phyloP scores from a whole-genome alignment of 2,329 filamentous ascomycete genomes.

The Coniochaeta ligniaria region DNA sequence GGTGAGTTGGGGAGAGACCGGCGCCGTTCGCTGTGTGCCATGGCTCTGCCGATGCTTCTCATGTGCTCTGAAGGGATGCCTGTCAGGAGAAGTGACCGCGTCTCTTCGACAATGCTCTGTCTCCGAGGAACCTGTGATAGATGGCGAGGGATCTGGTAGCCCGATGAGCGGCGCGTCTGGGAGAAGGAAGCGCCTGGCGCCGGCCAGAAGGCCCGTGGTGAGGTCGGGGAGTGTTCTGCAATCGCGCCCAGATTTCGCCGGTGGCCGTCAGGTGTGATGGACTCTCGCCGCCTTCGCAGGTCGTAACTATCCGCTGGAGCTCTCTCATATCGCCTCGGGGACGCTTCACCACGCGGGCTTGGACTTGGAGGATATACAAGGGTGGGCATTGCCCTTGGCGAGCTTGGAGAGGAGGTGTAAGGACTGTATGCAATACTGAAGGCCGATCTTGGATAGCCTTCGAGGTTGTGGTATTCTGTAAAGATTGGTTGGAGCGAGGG shows the following conservation, averaged over 20 bases:
- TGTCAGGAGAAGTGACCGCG: slow-evolving; percentile 22
- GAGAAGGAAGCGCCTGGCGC: slow-evolving; percentile 8
- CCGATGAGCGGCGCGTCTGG: slow-evolving; percentile 9
- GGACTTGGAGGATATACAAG: slow-evolving; percentile 22
- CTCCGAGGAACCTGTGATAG: slow-evolving; percentile 12
- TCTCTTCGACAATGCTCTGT: slow-evolving; percentile 21
- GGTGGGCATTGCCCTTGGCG: slow-evolving; percentile 21
- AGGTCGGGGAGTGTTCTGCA: slow-evolving; percentile 17
- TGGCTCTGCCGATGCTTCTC: slow-evolving; percentile 1
- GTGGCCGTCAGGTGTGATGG: slow-evolving; percentile 5
- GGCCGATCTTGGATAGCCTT: slow-evolving; percentile 13
- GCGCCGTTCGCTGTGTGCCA: slow-evolving; percentile 14
- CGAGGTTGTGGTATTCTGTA: slow-evolving; percentile 20
- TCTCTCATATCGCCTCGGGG: slow-evolving; percentile 27
- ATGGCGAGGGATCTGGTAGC: background rate
- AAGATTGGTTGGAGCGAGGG: slow-evolving; percentile 23
- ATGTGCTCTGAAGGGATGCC: slow-evolving; percentile 11
- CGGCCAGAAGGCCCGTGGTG: slow-evolving; percentile 5
- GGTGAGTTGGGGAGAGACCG: slow-evolving; percentile 13
- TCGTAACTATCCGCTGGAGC: slow-evolving; percentile 26
- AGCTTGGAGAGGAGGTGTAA: slow-evolving; percentile 15
- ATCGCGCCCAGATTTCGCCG: slow-evolving; percentile 17
- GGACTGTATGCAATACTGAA: slow-evolving; percentile 17
- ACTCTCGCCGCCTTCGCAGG: slow-evolving; percentile 14
- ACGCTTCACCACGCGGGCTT: slow-evolving; percentile 21